These are phyloP conservation scores for Prunus persica DNA, from an alignment of 306 rosid species.

Conservation along the genomic window DNA sequence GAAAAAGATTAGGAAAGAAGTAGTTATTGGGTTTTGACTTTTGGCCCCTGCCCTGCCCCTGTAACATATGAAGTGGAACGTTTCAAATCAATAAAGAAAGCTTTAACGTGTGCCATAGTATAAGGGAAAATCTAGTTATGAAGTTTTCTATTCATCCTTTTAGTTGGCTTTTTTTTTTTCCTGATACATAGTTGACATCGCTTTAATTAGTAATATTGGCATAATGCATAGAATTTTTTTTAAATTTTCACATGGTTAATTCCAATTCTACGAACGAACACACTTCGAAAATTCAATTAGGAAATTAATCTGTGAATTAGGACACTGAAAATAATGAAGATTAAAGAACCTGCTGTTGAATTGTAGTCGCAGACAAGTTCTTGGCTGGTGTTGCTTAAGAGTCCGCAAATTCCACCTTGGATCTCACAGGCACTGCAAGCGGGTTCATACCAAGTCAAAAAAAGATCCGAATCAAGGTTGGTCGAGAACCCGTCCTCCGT, in stretches of 20 bases:
- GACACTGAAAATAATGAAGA: too few relatives aligned
- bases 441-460: conserved; percentile 51
- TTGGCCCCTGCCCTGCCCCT: neutral
- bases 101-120: neutral
- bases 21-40: conserved; percentile 8
- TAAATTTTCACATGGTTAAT: too few relatives aligned
- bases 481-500: conserved; percentile 21
- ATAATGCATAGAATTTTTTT: too few relatives aligned
- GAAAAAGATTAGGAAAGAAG: neutral
- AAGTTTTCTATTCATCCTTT: neutral
- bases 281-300: neutral
- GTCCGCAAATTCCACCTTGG: conserved; percentile 44
- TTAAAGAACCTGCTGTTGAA: conserved; percentile 30
- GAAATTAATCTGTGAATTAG: neutral
- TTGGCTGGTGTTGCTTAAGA: conserved; percentile 34
- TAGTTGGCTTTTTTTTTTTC: conserved; percentile 11
- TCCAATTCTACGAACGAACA: too few relatives aligned
- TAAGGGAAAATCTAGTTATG: neutral
- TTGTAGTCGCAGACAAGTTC: conserved; percentile 39
- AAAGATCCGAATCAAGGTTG: conserved; percentile 39
- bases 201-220: neutral
- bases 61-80: neutral
- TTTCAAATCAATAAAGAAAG: neutral
- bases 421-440: conserved; percentile 53
- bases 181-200: neutral